Percentiles rank a stretch among this genome's conserved stretches.
Evolutionary conservation across 108 stramenopile genomes (phyloP).

Genomic region (Skeletonema tropicum): DNA sequence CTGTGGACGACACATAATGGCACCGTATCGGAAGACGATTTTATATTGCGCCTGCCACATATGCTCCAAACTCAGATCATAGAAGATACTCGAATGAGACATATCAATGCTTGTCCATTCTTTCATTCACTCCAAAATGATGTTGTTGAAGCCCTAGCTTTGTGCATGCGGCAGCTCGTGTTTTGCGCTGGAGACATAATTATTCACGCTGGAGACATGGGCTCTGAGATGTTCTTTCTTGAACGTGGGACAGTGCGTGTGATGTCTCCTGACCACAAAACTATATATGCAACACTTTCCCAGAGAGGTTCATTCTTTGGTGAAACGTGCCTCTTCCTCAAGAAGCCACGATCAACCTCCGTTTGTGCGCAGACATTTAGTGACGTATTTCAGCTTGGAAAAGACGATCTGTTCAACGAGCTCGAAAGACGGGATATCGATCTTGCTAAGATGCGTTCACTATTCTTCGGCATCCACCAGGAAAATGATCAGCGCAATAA

Average conservation of each 20-base stretch:
- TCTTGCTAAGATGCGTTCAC: constrained; percentile 37
- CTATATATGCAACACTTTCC: constrained; percentile 56
- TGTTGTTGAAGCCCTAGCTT: constrained; percentile 47
- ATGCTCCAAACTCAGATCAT: constrained; percentile 42
- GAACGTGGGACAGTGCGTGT: constrained; percentile 51
- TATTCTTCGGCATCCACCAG: constrained; percentile 38
- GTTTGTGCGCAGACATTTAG: constrained; percentile 49
- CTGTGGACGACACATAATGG: constrained; percentile 49
- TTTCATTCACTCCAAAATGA: constrained; percentile 57
- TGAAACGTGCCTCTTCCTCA: constrained; percentile 64
- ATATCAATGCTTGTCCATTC: constrained; percentile 48
- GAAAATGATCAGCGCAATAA: constrained; percentile 46
- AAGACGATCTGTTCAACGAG: constrained; percentile 47
- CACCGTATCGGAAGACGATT: constrained; percentile 32
- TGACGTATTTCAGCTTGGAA: constrained; percentile 44
- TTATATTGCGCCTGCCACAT: constrained; percentile 46
- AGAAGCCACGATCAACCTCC: constrained; percentile 50
- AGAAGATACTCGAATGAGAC: constrained; percentile 22
- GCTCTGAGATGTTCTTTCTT: constrained; percentile 66
- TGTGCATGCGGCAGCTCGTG: constrained; percentile 36
- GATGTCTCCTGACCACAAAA: constrained; percentile 36
- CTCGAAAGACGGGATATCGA: constrained; percentile 46
- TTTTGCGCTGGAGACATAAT: constrained; percentile 52
- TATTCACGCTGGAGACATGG: constrained; percentile 56
- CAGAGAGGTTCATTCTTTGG: constrained; percentile 60